Base-by-base conservation (phyloP, 495 filamentous ascomycete genomes). In the Aspergillus steynii region DNA sequence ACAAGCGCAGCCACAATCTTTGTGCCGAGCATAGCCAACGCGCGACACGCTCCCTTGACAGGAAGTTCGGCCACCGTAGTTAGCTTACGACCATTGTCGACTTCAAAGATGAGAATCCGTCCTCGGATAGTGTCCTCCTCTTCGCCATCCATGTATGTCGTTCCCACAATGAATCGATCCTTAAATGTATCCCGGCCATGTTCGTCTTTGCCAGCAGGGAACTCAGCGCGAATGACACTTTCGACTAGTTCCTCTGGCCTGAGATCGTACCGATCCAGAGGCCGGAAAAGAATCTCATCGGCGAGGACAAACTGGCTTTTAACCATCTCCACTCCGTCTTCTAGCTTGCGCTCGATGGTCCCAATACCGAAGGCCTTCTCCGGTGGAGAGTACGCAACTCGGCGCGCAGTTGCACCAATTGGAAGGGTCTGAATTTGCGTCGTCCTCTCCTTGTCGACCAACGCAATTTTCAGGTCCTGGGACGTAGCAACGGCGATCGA, bases 91-190 rank as follows among this genome's bases (percentile, higher is more conserved):
- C 90, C 85, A 58, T 82, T 81, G 56, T 91, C 90, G 49, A 97
- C 83, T 49, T 94, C 92, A 61, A 98, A 85, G 0, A 98, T 80
- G 8, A 97, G 67, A 25, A 99, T 90, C 53, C 95, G 85, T 2
- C 95, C 95, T 50, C 85, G 80, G 15, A 84, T 79, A 9, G 81
- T 75, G 14, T 77, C 76, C 1, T 77, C 71, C 9, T 71, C 70
- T 12, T 80, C 80, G 37, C 93, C 87, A 46, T 87, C 83, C 50
- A 94, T 62, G 63, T 85, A 92, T 34, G 89, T 86, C 14, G 96
- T 97, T 8, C 95, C 95, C 2, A 97, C 87, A 27, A 99, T 72
- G 65, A 97, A 97, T 15, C 92, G 79, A 68, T 99, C 95, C 32
- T 77, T 78, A 28, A 52, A 63, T 7, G 53, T 53, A 5, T 70